phyloP scores from a whole-genome alignment of 2,329 filamentous ascomycete species.

The Orbilia blumenaviensis region DNA sequence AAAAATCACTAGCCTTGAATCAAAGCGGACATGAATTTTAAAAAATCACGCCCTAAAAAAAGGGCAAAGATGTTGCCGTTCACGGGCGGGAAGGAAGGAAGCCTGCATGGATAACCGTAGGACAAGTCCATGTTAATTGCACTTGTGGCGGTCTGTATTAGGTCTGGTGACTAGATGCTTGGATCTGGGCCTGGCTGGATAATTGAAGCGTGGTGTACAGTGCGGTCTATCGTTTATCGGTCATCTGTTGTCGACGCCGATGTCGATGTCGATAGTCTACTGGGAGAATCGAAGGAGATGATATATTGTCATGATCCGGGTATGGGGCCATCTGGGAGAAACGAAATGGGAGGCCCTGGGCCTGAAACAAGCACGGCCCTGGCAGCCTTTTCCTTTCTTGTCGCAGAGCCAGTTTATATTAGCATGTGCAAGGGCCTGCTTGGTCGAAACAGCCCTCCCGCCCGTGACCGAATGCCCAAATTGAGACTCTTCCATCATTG shows the following conservation, averaged over 20 bases:
- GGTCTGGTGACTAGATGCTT: not conserved
- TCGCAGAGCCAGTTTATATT: not conserved
- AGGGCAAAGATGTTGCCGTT: not conserved
- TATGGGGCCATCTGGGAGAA: conserved; percentile 7
- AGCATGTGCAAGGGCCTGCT: conserved; percentile 14
- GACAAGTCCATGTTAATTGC: not conserved
- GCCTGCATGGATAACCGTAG: not conserved
- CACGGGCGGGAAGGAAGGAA: conserved; percentile 3
- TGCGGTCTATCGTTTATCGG: no score
- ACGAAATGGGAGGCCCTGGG: conserved; percentile 17
- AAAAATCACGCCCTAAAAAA: not conserved
- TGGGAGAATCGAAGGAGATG: not conserved
- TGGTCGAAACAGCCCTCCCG: not conserved
- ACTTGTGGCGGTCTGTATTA: not conserved
- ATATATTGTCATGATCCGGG: not conserved
- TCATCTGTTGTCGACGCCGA: not conserved
- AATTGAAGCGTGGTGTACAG: no score
- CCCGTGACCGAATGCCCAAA: conserved; percentile 24
- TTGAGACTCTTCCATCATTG: not conserved
- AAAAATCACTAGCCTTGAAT: no score
- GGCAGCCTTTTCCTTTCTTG: conserved; percentile 5
- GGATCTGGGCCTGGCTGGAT: not conserved
- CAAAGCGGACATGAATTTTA: no score
- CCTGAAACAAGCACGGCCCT: conserved; percentile 43
- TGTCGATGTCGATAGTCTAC: not conserved